Evolutionary conservation across 345 rosid genomes (phyloP).

Genomic region (Euphorbia pulcherrima): DNA sequence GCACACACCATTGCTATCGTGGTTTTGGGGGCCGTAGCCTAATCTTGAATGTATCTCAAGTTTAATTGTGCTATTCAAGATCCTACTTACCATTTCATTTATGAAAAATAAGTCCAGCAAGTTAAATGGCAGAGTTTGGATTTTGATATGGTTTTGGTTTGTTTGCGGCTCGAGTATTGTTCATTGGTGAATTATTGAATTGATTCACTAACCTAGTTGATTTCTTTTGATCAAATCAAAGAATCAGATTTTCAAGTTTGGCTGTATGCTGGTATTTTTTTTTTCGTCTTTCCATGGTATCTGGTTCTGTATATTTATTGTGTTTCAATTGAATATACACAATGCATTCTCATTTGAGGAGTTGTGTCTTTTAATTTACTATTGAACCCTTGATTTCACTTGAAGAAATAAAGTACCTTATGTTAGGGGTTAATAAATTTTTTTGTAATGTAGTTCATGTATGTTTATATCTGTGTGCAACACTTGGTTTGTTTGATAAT

Average conservation of each 20-base stretch:
- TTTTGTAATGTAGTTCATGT: neutral
- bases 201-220: neutral
- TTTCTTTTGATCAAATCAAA: neutral
- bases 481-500: no score
- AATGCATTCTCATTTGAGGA: neutral
- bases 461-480: neutral
- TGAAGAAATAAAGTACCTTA: neutral
- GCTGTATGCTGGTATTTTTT: neutral
- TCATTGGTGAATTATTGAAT: neutral
- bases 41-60: no score
- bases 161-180: neutral
- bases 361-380: neutral
- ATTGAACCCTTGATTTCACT: neutral
- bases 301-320: no score
- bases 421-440: neutral
- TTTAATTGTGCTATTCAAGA: neutral
- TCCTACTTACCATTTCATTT: neutral
- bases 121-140: neutral
- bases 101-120: neutral
- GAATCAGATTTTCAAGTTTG: neutral
- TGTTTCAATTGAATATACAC: neutral
- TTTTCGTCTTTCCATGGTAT: neutral
- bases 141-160: neutral
- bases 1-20: no score
- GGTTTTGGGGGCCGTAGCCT: no score